Evolutionary conservation across 2,329 filamentous ascomycete genomes (phyloP).

Genomic region (Ceratocystiopsis sp.): DNA sequence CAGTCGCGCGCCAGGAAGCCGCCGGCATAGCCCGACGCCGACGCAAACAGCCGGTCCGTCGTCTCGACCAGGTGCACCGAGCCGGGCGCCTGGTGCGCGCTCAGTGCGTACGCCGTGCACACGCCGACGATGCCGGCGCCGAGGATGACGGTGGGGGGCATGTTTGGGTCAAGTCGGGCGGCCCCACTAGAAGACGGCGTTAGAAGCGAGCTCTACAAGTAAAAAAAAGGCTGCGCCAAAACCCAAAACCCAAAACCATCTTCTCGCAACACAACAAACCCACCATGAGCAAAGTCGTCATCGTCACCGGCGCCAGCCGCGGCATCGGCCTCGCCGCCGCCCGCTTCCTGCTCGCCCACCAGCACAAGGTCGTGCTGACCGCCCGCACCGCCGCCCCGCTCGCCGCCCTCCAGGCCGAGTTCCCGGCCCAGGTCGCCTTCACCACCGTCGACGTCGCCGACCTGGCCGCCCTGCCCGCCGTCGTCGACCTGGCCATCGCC

Average conservation of each 20-base stretch:
- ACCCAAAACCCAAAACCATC: too few species aligned
- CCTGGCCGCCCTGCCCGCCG: conserved; percentile 31
- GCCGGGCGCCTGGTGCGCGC: conserved; percentile 24
- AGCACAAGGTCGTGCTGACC: conserved; percentile 42
- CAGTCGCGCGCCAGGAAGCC: conserved; percentile 62
- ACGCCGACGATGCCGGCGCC: conserved; percentile 55
- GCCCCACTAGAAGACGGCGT: too few species aligned
- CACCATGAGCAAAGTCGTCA: conserved; percentile 35
- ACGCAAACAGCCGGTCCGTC: conserved; percentile 44
- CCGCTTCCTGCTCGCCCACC: conserved; percentile 30
- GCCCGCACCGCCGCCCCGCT: conserved; percentile 35
- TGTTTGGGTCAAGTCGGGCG: too few species aligned
- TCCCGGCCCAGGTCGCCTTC: conserved; percentile 36
- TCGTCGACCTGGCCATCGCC: conserved; percentile 46
- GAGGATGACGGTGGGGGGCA: conserved; percentile 39
- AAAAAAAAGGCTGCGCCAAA: too few species aligned
- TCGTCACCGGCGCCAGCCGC: conserved; percentile 49
- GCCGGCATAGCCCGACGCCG: conserved; percentile 56
- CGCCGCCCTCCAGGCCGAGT: conserved; percentile 30
- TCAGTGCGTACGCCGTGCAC: conserved; percentile 57
- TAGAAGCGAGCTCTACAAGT: too few species aligned
- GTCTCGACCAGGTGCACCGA: conserved; percentile 31
- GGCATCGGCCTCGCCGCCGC: conserved; percentile 43
- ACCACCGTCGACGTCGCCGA: conserved; percentile 38
- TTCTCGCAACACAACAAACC: too few species aligned